A percentile compares a stretch with the other conserved stretches of the same genome.
phyloP scores from a whole-genome alignment of 495 filamentous ascomycete species.

The Usnea hakonensis region DNA sequence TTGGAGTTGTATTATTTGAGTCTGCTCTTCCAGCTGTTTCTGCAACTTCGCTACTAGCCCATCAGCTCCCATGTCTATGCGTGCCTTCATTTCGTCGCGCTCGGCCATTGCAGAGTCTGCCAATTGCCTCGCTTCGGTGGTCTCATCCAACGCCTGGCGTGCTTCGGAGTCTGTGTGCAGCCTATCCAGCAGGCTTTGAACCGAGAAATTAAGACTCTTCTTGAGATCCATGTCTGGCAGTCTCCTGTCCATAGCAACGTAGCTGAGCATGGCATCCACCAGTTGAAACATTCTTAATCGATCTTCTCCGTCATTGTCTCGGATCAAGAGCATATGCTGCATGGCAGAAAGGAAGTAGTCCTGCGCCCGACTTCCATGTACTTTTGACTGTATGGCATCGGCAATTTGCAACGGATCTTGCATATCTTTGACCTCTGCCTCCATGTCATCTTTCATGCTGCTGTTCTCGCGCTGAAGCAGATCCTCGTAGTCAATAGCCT shows the following conservation, averaged over 20 bases:
- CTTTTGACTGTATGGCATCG: slow-evolving; percentile 82
- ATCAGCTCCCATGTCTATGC: slow-evolving; percentile 87
- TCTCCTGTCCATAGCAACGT: slow-evolving; percentile 96
- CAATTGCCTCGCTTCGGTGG: slow-evolving; percentile 77
- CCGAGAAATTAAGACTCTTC: slow-evolving; percentile 93
- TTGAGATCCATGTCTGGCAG: slow-evolving; percentile 95
- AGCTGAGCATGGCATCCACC: slow-evolving; percentile 95
- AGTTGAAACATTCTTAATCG: slow-evolving; percentile 94
- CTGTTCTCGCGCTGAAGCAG: slow-evolving; percentile 84
- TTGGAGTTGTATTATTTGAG: slow-evolving; percentile 81
- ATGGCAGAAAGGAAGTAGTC: slow-evolving; percentile 95
- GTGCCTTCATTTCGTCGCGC: slow-evolving; percentile 90
- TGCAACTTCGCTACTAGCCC: slow-evolving; percentile 90
- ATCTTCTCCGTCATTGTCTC: slow-evolving; percentile 89
- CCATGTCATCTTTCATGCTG: slow-evolving; percentile 81
- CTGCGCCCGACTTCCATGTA: slow-evolving; percentile 74
- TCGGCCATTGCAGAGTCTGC: slow-evolving; percentile 94
- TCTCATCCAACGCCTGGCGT: slow-evolving; percentile 81
- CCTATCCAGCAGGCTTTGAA: slow-evolving; percentile 88
- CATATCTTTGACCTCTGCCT: slow-evolving; percentile 88
- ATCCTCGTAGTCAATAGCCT: slow-evolving; percentile 97
- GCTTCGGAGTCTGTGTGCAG: slow-evolving; percentile 95
- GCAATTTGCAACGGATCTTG: slow-evolving; percentile 89
- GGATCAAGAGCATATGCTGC: slow-evolving; percentile 89
- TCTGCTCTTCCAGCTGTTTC: slow-evolving; percentile 86